These are phyloP conservation scores for Austropuccinia psidii DNA, from an alignment of 1,284 basidiomycete genomes.

Conservation along the genomic window DNA sequence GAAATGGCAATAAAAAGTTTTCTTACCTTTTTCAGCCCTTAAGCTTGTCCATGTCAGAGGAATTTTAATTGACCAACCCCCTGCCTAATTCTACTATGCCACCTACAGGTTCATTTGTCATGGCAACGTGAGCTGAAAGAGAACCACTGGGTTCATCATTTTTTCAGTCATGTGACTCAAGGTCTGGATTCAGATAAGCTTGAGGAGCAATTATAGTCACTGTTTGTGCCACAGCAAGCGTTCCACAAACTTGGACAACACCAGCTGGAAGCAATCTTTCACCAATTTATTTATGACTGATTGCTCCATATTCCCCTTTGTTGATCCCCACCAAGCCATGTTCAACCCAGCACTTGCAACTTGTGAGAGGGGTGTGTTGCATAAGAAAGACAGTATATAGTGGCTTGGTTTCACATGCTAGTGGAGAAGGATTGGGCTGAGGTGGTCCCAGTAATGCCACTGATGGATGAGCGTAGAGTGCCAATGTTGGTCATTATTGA, in stretches of 20 bases:
- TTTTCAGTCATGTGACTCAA: too few species aligned
- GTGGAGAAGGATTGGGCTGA: background rate
- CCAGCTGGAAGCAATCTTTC: constrained; percentile 84
- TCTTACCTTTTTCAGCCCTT: constrained; percentile 80
- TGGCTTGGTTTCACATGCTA: background rate
- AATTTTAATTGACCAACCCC: constrained; percentile 92
- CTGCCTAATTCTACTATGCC: constrained; percentile 84
- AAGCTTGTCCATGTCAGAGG: constrained; percentile 76
- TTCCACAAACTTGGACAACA: constrained; percentile 74
- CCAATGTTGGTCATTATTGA: background rate
- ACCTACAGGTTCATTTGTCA: constrained; percentile 54
- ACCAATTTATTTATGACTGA: constrained; percentile 74
- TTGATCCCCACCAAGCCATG: constrained; percentile 87
- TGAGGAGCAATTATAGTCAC: constrained; percentile 62
- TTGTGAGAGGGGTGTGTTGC: background rate
- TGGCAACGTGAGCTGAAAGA: background rate
- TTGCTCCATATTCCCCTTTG: constrained; percentile 74
- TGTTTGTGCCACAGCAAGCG: constrained; percentile 88
- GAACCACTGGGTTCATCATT: background rate
- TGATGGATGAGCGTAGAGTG: background rate
- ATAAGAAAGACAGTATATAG: constrained; percentile 22
- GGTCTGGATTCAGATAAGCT: background rate
- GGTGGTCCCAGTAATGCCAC: background rate
- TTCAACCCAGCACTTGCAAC: constrained; percentile 83
- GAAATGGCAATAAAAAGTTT: constrained; percentile 9